phyloP scores from a whole-genome alignment of 176 grass and related monocot species.

The Musa troglodytarum region DNA sequence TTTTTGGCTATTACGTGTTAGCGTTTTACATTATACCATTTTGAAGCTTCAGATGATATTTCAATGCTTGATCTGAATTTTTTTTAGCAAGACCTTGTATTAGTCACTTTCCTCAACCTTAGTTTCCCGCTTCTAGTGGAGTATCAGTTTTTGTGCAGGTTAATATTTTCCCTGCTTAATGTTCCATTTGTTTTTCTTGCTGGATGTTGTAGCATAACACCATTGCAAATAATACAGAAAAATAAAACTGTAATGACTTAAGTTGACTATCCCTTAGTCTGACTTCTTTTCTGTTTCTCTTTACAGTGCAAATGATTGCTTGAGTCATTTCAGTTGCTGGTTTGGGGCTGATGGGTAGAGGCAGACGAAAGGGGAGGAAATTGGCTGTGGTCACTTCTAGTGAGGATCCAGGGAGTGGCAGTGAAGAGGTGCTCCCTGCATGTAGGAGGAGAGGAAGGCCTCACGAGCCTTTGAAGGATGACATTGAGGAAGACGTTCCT shows the following conservation, averaged over 20 bases:
- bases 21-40: background rate
- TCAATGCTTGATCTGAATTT: background rate
- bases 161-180: too few species aligned
- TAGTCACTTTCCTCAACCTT: background rate
- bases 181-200: background rate
- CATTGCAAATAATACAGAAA: background rate
- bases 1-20: background rate
- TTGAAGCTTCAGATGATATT: background rate
- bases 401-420: slow-evolving; percentile 49
- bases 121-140: too few species aligned
- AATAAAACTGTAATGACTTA: background rate
- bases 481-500: slow-evolving; percentile 36
- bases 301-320: slow-evolving; percentile 1
- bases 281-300: background rate
- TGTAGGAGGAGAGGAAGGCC: slow-evolving; percentile 58
- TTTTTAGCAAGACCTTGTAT: background rate
- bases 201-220: background rate
- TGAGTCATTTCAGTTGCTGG: background rate
- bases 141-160: too few species aligned
- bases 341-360: slow-evolving; percentile 52
- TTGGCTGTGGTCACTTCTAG: slow-evolving; percentile 28
- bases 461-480: slow-evolving; percentile 44
- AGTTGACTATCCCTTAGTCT: background rate
- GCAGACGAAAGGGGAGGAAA: slow-evolving; percentile 53
- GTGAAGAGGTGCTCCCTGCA: slow-evolving; percentile 46